Base-by-base conservation (phyloP, 768 basidiomycete genomes). In the Xerocomellus amylosporus region DNA sequence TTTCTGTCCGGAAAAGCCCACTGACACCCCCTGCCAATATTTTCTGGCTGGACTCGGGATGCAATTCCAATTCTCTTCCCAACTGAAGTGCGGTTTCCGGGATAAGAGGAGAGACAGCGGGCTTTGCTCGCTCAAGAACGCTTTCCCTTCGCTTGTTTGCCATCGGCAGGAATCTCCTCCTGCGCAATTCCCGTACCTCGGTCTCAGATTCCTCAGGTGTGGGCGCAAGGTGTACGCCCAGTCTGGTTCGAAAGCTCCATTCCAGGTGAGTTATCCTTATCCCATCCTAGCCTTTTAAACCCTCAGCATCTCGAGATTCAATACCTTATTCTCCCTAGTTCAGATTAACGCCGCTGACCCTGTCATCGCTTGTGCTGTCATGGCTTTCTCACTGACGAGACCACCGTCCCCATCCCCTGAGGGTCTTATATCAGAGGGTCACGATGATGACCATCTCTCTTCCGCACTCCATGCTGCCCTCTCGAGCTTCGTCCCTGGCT, bases 381-480 rank as follows among this genome's bases (percentile, higher is more conserved):
- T 75, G 73, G 49, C 73, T 46, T 72, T 74, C 56, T 60, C 68
- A 26, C 61, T 71, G 31, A 67, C 68, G 41, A 67, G 74, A 51
- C 69, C 73, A 2, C 58, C 70, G n/a, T 71, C 71, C 46, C 72
- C 72, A 4, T 53, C 59, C 30, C 60, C 59, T 20, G 65, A 67
- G 15, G 51, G 22, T 8, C 50, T 17, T 68, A 65, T 61, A 65
- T 58, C 58, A 61, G 24, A 61, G 42, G 61, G 47, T 50, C 65
- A 59, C 1, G 71, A 70, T 46, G 73, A 71, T 9, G 74, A 75
- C 55, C 60, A 64, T 53, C 64, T 73, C 14, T 64, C 71, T 46
- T 62, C 72, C 58, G 71, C 73, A 33, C 73, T 75, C 48, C 73
- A 74, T 65, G 71, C 75, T 58, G 71, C 75, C 24, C 60, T 76